Evolutionary conservation across 2,329 filamentous ascomycete species (phyloP).

Genomic region (Chalaropsis thielavioides): DNA sequence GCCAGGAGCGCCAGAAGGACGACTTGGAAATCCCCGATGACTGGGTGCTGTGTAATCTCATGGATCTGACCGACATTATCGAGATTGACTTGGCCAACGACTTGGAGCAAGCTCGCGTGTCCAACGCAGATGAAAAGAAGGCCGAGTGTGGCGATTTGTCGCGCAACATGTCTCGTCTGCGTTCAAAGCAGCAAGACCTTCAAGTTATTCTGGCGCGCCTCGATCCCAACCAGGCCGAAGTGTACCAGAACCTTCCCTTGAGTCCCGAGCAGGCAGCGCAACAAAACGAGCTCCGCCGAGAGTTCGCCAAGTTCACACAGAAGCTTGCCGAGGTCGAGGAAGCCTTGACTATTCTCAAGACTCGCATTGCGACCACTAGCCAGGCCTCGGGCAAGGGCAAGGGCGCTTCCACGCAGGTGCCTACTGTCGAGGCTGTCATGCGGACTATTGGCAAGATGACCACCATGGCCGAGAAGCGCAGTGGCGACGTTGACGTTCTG

Average conservation of each 20-base stretch:
- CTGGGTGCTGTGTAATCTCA: conserved; percentile 65
- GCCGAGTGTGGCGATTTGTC: conserved; percentile 52
- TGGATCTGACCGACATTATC: conserved; percentile 50
- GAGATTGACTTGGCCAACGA: conserved; percentile 47
- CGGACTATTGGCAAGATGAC: conserved; percentile 91
- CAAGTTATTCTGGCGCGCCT: conserved; percentile 55
- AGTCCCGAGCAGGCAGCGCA: conserved; percentile 70
- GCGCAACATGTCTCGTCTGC: conserved; percentile 56
- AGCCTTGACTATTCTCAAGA: conserved; percentile 61
- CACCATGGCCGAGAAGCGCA: conserved; percentile 77
- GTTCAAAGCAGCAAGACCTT: conserved; percentile 63
- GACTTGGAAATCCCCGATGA: conserved; percentile 55
- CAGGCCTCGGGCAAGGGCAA: conserved; percentile 32
- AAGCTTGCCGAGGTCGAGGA: conserved; percentile 68
- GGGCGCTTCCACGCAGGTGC: conserved; percentile 34
- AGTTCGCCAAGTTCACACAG: conserved; percentile 60
- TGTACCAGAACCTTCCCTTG: conserved; percentile 56
- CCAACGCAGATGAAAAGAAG: conserved; percentile 53
- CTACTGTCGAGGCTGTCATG: conserved; percentile 82
- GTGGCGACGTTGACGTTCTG: conserved; percentile 77
- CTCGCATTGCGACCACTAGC: conserved; percentile 52
- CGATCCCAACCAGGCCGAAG: conserved; percentile 52
- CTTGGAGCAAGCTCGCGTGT: conserved; percentile 53
- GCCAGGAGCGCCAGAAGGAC: conserved; percentile 38
- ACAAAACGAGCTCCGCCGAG: conserved; percentile 66